These are phyloP conservation scores for Metschnikowia gelsemii DNA, from an alignment of 805 yeast species.

Conservation along the genomic window DNA sequence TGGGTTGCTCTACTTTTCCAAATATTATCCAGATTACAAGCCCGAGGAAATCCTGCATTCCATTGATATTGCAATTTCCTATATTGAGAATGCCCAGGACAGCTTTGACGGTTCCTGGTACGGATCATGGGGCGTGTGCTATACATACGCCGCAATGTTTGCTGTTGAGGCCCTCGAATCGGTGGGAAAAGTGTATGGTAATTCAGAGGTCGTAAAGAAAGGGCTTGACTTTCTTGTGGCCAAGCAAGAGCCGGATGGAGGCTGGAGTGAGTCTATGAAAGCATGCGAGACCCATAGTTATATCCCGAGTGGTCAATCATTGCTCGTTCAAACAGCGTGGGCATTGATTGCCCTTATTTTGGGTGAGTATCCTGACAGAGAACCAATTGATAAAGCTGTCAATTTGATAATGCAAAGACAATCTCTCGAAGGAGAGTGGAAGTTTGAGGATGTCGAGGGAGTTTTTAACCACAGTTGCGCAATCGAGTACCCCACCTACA, in stretches of 20 bases:
- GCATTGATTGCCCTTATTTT: slow-evolving; percentile 76
- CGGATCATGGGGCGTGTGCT: slow-evolving; percentile 98
- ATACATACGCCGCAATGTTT: slow-evolving; percentile 95
- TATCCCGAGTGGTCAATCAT: slow-evolving; percentile 60
- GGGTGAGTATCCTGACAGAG: slow-evolving; percentile 74
- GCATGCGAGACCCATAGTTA: slow-evolving; percentile 80
- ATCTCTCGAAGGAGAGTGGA: slow-evolving; percentile 76
- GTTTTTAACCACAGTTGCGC: slow-evolving; percentile 91
- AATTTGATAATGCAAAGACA: slow-evolving; percentile 65
- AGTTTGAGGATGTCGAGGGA: slow-evolving; percentile 84
- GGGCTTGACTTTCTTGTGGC: slow-evolving; percentile 85
- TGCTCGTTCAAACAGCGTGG: slow-evolving; percentile 93
- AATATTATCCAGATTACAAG: slow-evolving; percentile 62
- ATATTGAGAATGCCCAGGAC: slow-evolving; percentile 66
- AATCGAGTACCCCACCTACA: slow-evolving; percentile 93
- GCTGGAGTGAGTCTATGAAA: slow-evolving; percentile 96
- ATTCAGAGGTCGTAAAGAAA: slow-evolving; percentile 56
- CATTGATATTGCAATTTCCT: slow-evolving; percentile 69
- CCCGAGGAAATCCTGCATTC: slow-evolving; percentile 64
- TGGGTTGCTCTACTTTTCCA: slow-evolving; percentile 78
- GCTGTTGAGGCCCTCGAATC: slow-evolving; percentile 88
- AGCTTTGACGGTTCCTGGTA: slow-evolving; percentile 89
- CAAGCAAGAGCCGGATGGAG: slow-evolving; percentile 85
- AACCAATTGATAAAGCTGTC: slow-evolving; percentile 63
- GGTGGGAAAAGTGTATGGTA: slow-evolving; percentile 61